These are phyloP conservation scores for Wickerhamomyces subpelliculosus DNA, from an alignment of 805 yeast species.

Conservation along the genomic window DNA sequence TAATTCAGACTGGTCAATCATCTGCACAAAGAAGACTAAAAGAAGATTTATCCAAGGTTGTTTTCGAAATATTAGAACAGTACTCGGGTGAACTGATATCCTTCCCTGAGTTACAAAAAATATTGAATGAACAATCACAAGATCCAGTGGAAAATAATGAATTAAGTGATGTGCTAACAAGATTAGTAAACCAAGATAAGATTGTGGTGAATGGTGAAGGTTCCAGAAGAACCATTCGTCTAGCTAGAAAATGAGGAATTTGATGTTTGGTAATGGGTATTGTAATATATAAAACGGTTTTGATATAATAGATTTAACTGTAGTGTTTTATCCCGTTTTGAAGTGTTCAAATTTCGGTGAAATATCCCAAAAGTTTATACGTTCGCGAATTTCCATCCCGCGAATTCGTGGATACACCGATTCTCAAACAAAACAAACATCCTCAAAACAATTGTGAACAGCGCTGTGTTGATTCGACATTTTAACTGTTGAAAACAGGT, in stretches of 20 bases:
- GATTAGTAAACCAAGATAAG: conserved; percentile 66
- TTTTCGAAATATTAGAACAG: conserved; percentile 47
- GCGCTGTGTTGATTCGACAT: no score
- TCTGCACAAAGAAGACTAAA: conserved; percentile 74
- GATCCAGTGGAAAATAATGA: conserved; percentile 65
- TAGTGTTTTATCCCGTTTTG: no score
- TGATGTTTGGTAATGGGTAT: no score
- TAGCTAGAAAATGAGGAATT: not conserved
- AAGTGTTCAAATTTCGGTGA: no score
- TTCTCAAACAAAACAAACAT: no score
- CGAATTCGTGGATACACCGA: no score
- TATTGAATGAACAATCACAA: conserved; percentile 59
- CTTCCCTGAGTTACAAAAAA: conserved; percentile 51
- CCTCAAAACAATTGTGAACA: no score
- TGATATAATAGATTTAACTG: no score
- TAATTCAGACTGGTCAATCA: conserved; percentile 94
- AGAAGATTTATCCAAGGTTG: conserved; percentile 62
- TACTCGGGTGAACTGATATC: conserved; percentile 39
- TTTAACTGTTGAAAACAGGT: no score
- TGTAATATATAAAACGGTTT: no score
- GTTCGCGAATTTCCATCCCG: no score
- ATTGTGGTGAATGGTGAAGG: conserved; percentile 68
- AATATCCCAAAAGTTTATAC: no score
- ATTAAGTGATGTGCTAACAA: conserved; percentile 56
- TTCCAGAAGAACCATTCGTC: conserved; percentile 49